Percentiles rank a stretch among this genome's conserved stretches.
These are phyloP conservation scores for Somion occarium DNA, from an alignment of 1,284 basidiomycete genomes.

Conservation along the genomic window DNA sequence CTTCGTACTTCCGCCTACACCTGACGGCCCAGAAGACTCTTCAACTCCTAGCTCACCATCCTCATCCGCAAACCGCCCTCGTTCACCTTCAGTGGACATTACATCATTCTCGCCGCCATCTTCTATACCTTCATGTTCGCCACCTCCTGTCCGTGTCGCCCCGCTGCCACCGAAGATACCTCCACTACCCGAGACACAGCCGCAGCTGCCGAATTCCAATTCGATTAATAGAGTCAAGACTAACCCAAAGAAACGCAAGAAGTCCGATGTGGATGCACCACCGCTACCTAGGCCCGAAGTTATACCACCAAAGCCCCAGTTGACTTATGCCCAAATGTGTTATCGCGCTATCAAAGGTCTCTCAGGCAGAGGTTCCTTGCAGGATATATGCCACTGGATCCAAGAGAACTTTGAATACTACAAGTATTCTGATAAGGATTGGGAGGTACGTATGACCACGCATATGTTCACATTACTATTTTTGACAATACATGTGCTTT, in stretches of 20 bases:
- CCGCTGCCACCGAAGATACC: conserved; percentile 26
- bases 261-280: conserved; percentile 39
- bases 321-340: conserved; percentile 77
- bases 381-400: conserved; percentile 92
- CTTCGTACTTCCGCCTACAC: conserved; percentile 83
- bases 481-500: conserved; percentile 15
- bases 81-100: conserved; percentile 66
- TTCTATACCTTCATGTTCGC: conserved; percentile 68
- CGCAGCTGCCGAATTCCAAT: conserved; percentile 57
- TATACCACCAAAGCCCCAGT: conserved; percentile 74
- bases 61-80: conserved; percentile 53
- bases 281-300: conserved; percentile 56
- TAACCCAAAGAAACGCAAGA: conserved; percentile 69
- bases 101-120: conserved; percentile 80
- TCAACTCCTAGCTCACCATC: conserved; percentile 68
- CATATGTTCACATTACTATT: conserved; percentile 11
- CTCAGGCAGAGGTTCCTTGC: conserved; percentile 82
- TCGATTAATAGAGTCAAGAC: conserved; percentile 44
- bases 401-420: conserved; percentile 88
- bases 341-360: conserved; percentile 75
- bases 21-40: conserved; percentile 66
- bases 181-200: conserved; percentile 24
- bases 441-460: conserved; percentile 62
- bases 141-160: conserved; percentile 41
- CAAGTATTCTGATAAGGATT: conserved; percentile 62